phyloP scores from a whole-genome alignment of 2,329 filamentous ascomycete species.

The Scolecobasidium constrictum region DNA sequence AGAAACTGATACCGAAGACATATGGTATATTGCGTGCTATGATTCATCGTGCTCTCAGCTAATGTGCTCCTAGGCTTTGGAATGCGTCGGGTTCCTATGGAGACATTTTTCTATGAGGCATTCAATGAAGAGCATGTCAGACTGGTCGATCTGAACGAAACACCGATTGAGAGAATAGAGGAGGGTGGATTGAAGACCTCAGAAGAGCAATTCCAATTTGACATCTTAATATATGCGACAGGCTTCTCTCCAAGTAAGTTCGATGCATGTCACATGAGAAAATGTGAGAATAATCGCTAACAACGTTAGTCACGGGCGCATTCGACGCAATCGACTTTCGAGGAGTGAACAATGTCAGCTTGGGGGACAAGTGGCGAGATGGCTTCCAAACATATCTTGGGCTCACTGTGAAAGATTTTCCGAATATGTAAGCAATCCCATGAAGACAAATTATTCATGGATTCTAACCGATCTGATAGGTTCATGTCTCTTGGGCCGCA shows the following conservation, averaged over 20 bases:
- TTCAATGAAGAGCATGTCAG: conserved; percentile 48
- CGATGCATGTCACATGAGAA: neutral
- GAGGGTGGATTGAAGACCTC: conserved; percentile 13
- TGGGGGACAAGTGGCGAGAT: conserved; percentile 4
- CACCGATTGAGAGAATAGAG: conserved; percentile 20
- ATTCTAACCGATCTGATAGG: too few relatives aligned
- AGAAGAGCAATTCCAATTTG: conserved; percentile 33
- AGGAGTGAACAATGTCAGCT: neutral
- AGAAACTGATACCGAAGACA: conserved; percentile 34
- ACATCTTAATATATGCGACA: conserved; percentile 31
- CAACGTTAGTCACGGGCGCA: conserved; percentile 4
- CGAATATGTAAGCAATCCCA: too few relatives aligned
- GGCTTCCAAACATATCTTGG: conserved; percentile 8
- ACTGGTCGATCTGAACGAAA: conserved; percentile 46
- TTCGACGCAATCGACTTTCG: conserved; percentile 9
- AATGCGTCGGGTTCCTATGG: conserved; percentile 48
- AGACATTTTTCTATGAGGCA: conserved; percentile 33
- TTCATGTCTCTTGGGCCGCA: conserved; percentile 9
- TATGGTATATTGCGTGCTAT: conserved; percentile 2
- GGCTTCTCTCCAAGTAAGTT: conserved; percentile 18
- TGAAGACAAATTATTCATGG: too few relatives aligned
- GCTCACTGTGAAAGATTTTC: too few relatives aligned
- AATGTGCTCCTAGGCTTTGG: conserved; percentile 42
- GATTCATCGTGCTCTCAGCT: neutral
- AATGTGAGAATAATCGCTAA: neutral